Base-by-base conservation (phyloP, 495 filamentous ascomycete genomes). In the Penicillium arizonense region DNA sequence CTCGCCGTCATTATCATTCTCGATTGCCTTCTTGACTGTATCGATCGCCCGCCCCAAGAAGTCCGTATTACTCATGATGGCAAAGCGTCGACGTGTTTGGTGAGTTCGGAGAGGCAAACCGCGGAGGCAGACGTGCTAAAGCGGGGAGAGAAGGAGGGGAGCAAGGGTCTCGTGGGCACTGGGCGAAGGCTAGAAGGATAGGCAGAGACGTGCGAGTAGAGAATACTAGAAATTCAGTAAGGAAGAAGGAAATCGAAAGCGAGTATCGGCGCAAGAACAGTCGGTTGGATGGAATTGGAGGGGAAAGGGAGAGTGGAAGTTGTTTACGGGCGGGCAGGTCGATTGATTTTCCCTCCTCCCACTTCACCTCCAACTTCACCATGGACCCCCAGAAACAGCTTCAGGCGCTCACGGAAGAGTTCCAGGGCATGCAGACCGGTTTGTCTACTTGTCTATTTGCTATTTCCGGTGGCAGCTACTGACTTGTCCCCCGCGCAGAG, bases 11-110 rank as follows among this genome's bases (percentile, higher is more conserved):
- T 90, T 96, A 79, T 99, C 94, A 63, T 86, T 81, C 71, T 96
- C 92, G 77, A 99, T 96, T 61, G 94, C 94, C 71, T 92, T 92
- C 75, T 96, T 95, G 56, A 97, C 95, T 60, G 86, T 84, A 58
- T 91, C 88, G 77, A 99, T 97, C 44, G 94, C 94, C 61, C 92
- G 88, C 65, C 90, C 90, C 57, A 97, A 82, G 63, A 97, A 99
- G 73, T 97, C 92, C 64, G 91, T 95, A 68, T 96, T 95, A 59
- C 91, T 96, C 94, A 98, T 97, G 47, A 70, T 75, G 67, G 46
- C 38, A 41, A 44, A 48, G 24, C 18, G 47, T 35, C 13, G 44
- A 3, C 39, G 44, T 1, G 18, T 18, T 18, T 18, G 18, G 18
- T 52, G 44, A 34, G 41, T 36, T 16, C 39, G 56, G 20, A 23